These are phyloP conservation scores for Cymbopogon flexuosus DNA, from an alignment of 202 grass and related monocot species.

Conservation along the genomic window DNA sequence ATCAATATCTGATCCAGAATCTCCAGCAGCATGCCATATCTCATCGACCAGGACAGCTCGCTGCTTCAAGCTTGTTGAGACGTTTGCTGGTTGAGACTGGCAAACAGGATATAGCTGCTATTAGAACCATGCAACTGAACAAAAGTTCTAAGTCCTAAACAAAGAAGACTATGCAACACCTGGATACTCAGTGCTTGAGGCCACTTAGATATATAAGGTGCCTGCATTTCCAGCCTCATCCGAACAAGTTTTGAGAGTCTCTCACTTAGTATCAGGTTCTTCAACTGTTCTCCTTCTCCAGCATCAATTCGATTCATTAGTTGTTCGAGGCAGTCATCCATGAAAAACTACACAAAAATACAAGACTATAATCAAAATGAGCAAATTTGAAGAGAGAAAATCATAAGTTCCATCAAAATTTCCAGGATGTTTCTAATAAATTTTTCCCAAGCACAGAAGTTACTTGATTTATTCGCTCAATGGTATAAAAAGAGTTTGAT, in stretches of 20 bases:
- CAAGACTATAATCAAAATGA: constrained; percentile 5
- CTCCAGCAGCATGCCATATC: constrained; percentile 90
- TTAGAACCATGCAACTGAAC: constrained; percentile 7
- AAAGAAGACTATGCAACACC: constrained; percentile 35
- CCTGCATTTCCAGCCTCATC: constrained; percentile 88
- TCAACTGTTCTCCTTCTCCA: constrained; percentile 68
- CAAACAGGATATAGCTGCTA: constrained; percentile 12
- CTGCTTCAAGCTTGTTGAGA: constrained; percentile 88
- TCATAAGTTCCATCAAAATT: background rate
- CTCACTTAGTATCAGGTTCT: constrained; percentile 66
- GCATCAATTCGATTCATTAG: constrained; percentile 74
- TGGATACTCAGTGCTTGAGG: constrained; percentile 94
- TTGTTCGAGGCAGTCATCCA: constrained; percentile 94
- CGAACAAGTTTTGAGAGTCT: constrained; percentile 63
- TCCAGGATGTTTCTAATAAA: background rate
- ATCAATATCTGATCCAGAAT: constrained; percentile 79
- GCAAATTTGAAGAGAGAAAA: background rate
- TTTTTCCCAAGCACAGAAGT: background rate
- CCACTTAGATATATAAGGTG: constrained; percentile 86
- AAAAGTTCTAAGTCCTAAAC: background rate
- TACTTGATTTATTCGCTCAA: background rate
- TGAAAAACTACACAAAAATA: constrained; percentile 71
- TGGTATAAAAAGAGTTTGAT: background rate
- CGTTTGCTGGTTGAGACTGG: constrained; percentile 76
- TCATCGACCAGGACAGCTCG: constrained; percentile 81